phyloP scores from a whole-genome alignment of 2,329 filamentous ascomycete genomes.

The Claviceps sorghi region DNA sequence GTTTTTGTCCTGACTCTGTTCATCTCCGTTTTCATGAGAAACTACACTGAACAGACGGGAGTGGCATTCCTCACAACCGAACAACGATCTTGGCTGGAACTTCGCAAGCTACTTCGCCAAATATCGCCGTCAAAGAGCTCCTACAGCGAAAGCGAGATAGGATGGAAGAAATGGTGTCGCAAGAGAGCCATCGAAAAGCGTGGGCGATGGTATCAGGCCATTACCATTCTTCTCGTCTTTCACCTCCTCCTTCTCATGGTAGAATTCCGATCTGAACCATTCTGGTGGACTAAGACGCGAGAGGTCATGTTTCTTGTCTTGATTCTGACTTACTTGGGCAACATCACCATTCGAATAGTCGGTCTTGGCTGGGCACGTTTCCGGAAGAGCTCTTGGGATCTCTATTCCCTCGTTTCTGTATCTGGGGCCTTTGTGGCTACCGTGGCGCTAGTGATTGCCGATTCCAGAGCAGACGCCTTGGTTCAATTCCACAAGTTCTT shows the following conservation, averaged over 20 bases:
- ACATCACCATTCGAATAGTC: constrained; percentile 69
- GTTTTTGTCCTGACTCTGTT: constrained; percentile 96
- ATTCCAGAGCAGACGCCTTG: constrained; percentile 46
- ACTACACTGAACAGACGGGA: constrained; percentile 96
- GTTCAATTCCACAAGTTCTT: constrained; percentile 85
- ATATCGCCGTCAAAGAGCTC: constrained; percentile 91
- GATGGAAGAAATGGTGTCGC: constrained; percentile 89
- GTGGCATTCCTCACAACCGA: constrained; percentile 92
- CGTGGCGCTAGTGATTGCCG: constrained; percentile 57
- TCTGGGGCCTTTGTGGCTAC: constrained; percentile 65
- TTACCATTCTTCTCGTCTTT: constrained; percentile 65
- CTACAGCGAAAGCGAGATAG: constrained; percentile 58
- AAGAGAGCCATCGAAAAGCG: constrained; percentile 87
- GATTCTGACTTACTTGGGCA: constrained; percentile 67
- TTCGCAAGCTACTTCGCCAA: constrained; percentile 80
- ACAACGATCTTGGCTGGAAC: constrained; percentile 89
- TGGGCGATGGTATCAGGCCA: constrained; percentile 74
- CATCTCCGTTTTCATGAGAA: constrained; percentile 98
- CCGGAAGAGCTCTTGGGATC: constrained; percentile 83
- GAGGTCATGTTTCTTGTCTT: constrained; percentile 68
- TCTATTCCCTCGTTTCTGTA: constrained; percentile 73
- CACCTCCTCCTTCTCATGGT: constrained; percentile 73
- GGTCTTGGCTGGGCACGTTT: constrained; percentile 89
- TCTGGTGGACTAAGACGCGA: constrained; percentile 54
- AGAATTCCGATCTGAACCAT: constrained; percentile 68